phyloP scores from a whole-genome alignment of 768 basidiomycete genomes.

The Paxillus rubicundulus region DNA sequence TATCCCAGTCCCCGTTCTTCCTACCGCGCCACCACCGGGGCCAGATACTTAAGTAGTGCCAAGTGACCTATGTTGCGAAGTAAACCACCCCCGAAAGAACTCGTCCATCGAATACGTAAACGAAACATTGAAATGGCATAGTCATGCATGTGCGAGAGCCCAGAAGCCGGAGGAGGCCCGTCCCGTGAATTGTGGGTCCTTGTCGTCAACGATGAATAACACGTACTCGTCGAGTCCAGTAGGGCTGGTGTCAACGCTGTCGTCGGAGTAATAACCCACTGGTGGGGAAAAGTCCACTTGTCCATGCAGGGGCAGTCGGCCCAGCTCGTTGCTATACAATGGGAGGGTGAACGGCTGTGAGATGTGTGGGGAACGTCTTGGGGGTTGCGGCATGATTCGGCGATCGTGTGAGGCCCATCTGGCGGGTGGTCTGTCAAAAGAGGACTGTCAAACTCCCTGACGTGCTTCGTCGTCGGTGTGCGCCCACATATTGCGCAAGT shows the following conservation, averaged over 20 bases:
- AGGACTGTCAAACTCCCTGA: slow-evolving; percentile 56
- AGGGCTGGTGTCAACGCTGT: neutral
- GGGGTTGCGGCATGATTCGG: slow-evolving; percentile 35
- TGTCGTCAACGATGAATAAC: slow-evolving; percentile 16
- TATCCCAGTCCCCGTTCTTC: no score
- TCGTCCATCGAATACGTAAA: slow-evolving; percentile 14
- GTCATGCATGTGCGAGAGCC: neutral
- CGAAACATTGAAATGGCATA: slow-evolving; percentile 1
- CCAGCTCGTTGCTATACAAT: slow-evolving; percentile 56
- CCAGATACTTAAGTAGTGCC: neutral
- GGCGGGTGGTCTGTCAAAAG: slow-evolving; percentile 8
- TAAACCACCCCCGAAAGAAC: slow-evolving; percentile 6
- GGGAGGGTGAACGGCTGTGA: slow-evolving; percentile 40
- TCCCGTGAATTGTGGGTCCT: neutral
- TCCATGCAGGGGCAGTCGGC: slow-evolving; percentile 48
- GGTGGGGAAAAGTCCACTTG: slow-evolving; percentile 17
- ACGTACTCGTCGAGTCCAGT: slow-evolving; percentile 12
- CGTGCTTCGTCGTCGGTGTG: slow-evolving; percentile 59
- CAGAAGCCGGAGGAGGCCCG: neutral
- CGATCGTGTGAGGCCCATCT: slow-evolving; percentile 27
- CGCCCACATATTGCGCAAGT: slow-evolving; percentile 58
- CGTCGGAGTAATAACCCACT: neutral
- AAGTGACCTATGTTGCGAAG: neutral
- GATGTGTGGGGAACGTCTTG: slow-evolving; percentile 19
- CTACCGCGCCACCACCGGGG: no score